Conservation (phyloP, 1,284 basidiomycete species). For the Melanopsichium pennsylvanicum region DNA sequence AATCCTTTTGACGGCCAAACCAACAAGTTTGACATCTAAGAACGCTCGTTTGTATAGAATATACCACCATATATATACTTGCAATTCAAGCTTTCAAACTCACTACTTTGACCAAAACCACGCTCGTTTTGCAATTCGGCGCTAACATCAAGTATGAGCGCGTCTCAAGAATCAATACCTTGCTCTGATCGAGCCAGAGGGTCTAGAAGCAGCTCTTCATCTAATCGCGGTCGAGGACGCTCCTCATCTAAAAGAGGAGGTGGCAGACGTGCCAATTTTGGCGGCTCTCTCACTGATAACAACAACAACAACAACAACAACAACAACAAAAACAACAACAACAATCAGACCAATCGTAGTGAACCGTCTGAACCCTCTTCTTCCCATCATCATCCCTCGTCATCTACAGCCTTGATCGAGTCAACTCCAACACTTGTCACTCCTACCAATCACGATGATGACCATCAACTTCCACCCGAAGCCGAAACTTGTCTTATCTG, state of each 20-base stretch:
- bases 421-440: too few relatives aligned
- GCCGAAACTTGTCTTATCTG: slow-evolving; percentile 87
- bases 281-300: slow-evolving; percentile 36
- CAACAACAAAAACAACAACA: slow-evolving; percentile 5
- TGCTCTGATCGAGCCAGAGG: neutral
- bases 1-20: too few relatives aligned
- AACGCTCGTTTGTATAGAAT: too few relatives aligned
- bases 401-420: neutral
- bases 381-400: neutral
- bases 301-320: neutral
- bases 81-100: too few relatives aligned
- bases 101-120: too few relatives aligned
- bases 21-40: too few relatives aligned
- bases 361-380: too few relatives aligned
- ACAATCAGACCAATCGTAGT: neutral
- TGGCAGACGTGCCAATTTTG: slow-evolving; percentile 47
- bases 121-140: neutral
- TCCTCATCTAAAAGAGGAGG: slow-evolving; percentile 17
- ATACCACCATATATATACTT: too few relatives aligned
- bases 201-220: neutral
- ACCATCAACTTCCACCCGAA: slow-evolving; percentile 61
- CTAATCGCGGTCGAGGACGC: slow-evolving; percentile 10
- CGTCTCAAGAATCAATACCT: slow-evolving; percentile 1
- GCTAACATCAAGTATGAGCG: neutral
- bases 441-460: neutral